These are phyloP conservation scores for Byssothecium circinans DNA, from an alignment of 2,329 filamentous ascomycete genomes.

Conservation along the genomic window DNA sequence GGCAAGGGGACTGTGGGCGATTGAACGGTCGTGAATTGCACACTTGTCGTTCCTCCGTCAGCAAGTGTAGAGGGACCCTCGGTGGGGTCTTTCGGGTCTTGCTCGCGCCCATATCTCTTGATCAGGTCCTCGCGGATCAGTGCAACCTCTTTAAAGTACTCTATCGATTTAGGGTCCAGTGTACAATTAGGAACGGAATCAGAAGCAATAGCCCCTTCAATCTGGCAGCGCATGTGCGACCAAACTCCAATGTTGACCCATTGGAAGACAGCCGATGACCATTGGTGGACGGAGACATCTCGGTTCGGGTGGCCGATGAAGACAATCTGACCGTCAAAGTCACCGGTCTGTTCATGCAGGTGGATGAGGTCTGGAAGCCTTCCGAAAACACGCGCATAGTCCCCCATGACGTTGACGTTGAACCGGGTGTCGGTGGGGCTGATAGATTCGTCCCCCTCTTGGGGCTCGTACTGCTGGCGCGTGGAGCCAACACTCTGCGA, in stretches of 20 bases:
- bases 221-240: constrained; percentile 44
- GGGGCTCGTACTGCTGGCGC: no score
- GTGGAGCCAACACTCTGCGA: neutral
- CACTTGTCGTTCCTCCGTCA: constrained; percentile 1
- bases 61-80: constrained; percentile 3
- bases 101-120: constrained; percentile 11
- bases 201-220: constrained; percentile 49
- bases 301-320: constrained; percentile 53
- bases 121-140: constrained; percentile 38
- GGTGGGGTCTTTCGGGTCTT: constrained; percentile 4
- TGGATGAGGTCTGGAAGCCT: constrained; percentile 47
- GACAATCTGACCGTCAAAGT: constrained; percentile 46
- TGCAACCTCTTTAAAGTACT: constrained; percentile 48
- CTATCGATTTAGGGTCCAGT: constrained; percentile 40
- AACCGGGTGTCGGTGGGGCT: constrained; percentile 8
- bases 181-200: constrained; percentile 44
- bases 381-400: constrained; percentile 44
- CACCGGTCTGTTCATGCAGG: constrained; percentile 34
- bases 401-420: constrained; percentile 12
- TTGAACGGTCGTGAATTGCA: constrained; percentile 9
- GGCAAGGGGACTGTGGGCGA: constrained; percentile 2
- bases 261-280: constrained; percentile 43
- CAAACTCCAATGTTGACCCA: constrained; percentile 52
- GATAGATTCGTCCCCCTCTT: constrained; percentile 1
- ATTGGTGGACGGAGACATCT: constrained; percentile 52